Evolutionary conservation across 441 rosid genomes (phyloP), one percentile per base, ranked within the genome.

Genomic region (Aleurites moluccanus): DNA sequence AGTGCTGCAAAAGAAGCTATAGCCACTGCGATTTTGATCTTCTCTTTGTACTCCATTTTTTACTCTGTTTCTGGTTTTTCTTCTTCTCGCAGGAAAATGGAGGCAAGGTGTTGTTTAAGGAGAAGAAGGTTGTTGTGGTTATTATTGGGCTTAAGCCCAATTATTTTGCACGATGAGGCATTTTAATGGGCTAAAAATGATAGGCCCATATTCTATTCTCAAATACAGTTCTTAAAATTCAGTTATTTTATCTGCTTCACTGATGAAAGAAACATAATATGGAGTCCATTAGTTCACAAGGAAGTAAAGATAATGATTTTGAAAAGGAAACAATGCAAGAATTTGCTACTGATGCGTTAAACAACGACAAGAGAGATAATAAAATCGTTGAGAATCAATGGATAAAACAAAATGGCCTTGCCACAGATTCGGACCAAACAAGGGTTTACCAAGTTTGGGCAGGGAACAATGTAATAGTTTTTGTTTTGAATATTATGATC

Each of bases 21-120:
- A 0, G 87, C 67, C 40, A 91, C 35, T 57, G 79, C 83, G 40
- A 89, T 35, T 80, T 65, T 85, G 77, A 87, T 71, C 85, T 81
- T 82, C 75, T 70, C 72, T 63, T 23, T 80, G 69, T 73, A 62
- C 59, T 79, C 83, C 88, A 83, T 85, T 78, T 49, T 21, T 21
- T 11, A 47, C 21, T 14, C 0, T 8, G 28, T 18, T 7, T 14
- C 3, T 20, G 53, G 8, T 3, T 7, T 59, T 15, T 14, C 18
- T 15, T 60, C 66, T 45, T 56, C 35, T 28, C 0, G 60, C 56
- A 10, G 63, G 33, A n/a, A 33, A 27, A 25, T 56, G 74, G 25
- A 10, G 73, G n/a, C 14, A 20, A 20, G 59, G 10, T 42, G 50
- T n/a, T n/a, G 28, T 66, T 56, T 55, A 13, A 66, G 47, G 45